Percentiles rank a stretch among this genome's conserved stretches.
These are phyloP conservation scores for Trifolium repens DNA, from an alignment of 306 rosid genomes.

Conservation along the genomic window DNA sequence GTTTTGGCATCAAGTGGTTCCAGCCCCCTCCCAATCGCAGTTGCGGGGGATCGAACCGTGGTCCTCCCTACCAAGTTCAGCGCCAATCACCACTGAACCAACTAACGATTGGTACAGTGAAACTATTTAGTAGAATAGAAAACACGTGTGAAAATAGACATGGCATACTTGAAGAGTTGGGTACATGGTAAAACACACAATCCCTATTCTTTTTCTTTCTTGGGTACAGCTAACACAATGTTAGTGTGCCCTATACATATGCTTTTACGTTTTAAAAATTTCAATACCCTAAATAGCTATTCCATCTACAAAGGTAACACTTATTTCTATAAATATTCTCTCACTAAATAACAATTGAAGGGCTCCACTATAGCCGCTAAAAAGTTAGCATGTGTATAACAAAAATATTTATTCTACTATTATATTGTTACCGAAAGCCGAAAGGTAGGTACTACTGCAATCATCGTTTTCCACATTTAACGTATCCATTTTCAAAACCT, in stretches of 20 bases:
- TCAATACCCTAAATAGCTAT: conserved; percentile 6
- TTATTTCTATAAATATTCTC: conserved; percentile 17
- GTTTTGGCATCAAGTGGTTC: too few relatives aligned
- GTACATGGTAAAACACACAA: background rate
- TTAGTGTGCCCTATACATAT: background rate
- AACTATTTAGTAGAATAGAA: conserved; percentile 1
- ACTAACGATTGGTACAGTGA: too few relatives aligned
- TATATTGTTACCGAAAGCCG: background rate
- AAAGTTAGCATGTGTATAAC: background rate
- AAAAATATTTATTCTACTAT: background rate
- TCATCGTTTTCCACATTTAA: background rate
- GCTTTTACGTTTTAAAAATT: background rate
- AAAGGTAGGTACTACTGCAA: conserved; percentile 6
- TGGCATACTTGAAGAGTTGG: background rate
- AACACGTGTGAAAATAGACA: background rate
- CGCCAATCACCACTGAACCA: too few relatives aligned
- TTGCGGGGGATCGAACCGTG: too few relatives aligned
- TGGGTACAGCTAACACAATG: background rate
- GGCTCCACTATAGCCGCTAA: conserved; percentile 4
- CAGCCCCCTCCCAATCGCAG: too few relatives aligned
- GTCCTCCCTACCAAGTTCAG: too few relatives aligned
- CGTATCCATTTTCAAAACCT: conserved; percentile 7
- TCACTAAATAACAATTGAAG: background rate
- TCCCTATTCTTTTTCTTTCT: background rate
- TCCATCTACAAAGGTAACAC: conserved; percentile 2